These are phyloP conservation scores for Grosmannia huntii DNA, from an alignment of 2,329 filamentous ascomycete species.

Conservation along the genomic window DNA sequence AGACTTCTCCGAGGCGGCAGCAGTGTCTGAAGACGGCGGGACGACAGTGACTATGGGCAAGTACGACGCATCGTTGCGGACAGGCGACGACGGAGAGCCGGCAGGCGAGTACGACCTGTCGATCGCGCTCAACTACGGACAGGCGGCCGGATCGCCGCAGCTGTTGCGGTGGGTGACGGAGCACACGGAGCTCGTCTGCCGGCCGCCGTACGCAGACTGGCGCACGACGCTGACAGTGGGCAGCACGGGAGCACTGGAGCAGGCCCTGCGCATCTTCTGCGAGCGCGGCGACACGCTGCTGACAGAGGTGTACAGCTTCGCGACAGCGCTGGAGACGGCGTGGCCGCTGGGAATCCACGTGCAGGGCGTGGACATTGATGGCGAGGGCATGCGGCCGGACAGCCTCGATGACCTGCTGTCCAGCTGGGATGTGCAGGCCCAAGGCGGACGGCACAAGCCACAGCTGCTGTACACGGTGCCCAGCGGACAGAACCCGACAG, in stretches of 20 bases:
- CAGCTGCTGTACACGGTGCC: conserved; percentile 48
- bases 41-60: conserved; percentile 59
- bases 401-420: conserved; percentile 37
- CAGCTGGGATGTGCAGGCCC: conserved; percentile 32
- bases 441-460: conserved; percentile 34
- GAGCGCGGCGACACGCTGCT: conserved; percentile 64
- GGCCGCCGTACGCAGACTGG: conserved; percentile 87
- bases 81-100: conserved; percentile 24
- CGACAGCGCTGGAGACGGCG: conserved; percentile 51
- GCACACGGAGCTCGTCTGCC: conserved; percentile 83
- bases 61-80: conserved; percentile 48
- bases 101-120: conserved; percentile 54
- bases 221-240: conserved; percentile 70
- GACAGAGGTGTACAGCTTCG: conserved; percentile 87
- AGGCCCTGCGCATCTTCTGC: conserved; percentile 70
- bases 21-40: conserved; percentile 36
- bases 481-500: conserved; percentile 84
- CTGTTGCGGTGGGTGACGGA: conserved; percentile 85
- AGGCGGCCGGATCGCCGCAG: conserved; percentile 74
- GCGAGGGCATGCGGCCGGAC: conserved; percentile 38
- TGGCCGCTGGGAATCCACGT: conserved; percentile 38
- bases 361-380: conserved; percentile 38
- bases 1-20: conserved; percentile 58
- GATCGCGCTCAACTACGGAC: conserved; percentile 86
- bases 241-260: conserved; percentile 75